Conservation (phyloP, 768 basidiomycete genomes). For the Candolleomyces efflorescens region DNA sequence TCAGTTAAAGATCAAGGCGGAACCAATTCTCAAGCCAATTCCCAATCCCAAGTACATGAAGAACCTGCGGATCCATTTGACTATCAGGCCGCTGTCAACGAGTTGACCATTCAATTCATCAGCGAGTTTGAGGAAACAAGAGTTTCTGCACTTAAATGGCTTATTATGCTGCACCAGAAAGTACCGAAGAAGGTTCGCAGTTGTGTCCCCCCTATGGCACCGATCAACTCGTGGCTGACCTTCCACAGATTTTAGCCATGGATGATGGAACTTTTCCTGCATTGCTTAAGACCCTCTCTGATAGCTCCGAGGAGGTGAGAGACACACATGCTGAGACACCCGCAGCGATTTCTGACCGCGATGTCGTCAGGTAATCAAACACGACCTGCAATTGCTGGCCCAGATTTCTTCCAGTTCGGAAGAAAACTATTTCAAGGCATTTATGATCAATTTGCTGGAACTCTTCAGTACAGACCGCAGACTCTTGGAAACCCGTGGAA, state of each 20-base stretch:
- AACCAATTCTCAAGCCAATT: slow-evolving; percentile 9
- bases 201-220: not conserved
- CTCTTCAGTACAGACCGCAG: slow-evolving; percentile 93
- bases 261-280: slow-evolving; percentile 97
- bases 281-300: slow-evolving; percentile 90
- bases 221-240: not conserved
- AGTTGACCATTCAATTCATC: slow-evolving; percentile 88
- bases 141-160: slow-evolving; percentile 94
- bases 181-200: slow-evolving; percentile 87
- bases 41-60: slow-evolving; percentile 27
- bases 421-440: slow-evolving; percentile 91
- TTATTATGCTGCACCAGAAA: slow-evolving; percentile 98
- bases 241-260: slow-evolving; percentile 80
- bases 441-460: slow-evolving; percentile 93
- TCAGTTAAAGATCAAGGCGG: slow-evolving; percentile 35
- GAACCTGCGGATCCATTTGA: slow-evolving; percentile 74
- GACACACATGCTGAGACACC: too few relatives aligned
- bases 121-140: slow-evolving; percentile 97
- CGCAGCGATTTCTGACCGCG: too few relatives aligned
- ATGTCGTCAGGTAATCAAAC: slow-evolving; percentile 76
- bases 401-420: slow-evolving; percentile 96
- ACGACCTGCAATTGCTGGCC: slow-evolving; percentile 91
- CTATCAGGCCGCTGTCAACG: slow-evolving; percentile 89
- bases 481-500: slow-evolving; percentile 86
- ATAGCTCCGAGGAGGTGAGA: slow-evolving; percentile 90